A percentile compares a stretch with the other conserved stretches of the same genome.
Conservation (phyloP, 106 monocot species). For the Chionographis japonica region DNA sequence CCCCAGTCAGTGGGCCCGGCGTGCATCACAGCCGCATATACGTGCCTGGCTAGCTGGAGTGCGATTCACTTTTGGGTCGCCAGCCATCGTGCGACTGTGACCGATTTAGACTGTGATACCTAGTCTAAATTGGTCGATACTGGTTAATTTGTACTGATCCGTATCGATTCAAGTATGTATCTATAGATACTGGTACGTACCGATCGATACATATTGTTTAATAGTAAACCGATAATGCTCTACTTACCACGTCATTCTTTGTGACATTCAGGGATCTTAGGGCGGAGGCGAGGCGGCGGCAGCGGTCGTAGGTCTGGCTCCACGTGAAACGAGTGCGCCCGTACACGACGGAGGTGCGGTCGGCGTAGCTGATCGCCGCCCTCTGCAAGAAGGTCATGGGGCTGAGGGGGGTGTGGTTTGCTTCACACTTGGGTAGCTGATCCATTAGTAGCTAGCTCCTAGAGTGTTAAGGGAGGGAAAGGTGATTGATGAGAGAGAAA, state of each 20-base stretch:
- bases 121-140: too few species aligned
- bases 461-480: neutral
- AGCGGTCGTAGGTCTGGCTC: conserved; percentile 66
- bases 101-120: too few species aligned
- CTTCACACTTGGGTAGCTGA: conserved; percentile 39
- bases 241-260: conserved; percentile 65
- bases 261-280: conserved; percentile 40
- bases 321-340: conserved; percentile 45
- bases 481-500: neutral
- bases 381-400: conserved; percentile 64
- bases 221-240: too few species aligned
- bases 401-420: conserved; percentile 58
- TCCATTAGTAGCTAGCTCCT: conserved; percentile 27
- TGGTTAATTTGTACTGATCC: too few species aligned
- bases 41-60: too few species aligned
- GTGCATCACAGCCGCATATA: too few species aligned
- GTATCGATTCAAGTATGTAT: too few species aligned
- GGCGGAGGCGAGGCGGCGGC: conserved; percentile 56
- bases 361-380: conserved; percentile 53
- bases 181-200: too few species aligned
- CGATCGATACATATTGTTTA: too few species aligned
- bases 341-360: conserved; percentile 46
- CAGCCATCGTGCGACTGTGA: too few species aligned
- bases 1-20: too few species aligned
- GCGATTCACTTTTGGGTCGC: too few species aligned